Evolutionary conservation across 306 rosid species (phyloP).

Genomic region (Castanea mollissima): DNA sequence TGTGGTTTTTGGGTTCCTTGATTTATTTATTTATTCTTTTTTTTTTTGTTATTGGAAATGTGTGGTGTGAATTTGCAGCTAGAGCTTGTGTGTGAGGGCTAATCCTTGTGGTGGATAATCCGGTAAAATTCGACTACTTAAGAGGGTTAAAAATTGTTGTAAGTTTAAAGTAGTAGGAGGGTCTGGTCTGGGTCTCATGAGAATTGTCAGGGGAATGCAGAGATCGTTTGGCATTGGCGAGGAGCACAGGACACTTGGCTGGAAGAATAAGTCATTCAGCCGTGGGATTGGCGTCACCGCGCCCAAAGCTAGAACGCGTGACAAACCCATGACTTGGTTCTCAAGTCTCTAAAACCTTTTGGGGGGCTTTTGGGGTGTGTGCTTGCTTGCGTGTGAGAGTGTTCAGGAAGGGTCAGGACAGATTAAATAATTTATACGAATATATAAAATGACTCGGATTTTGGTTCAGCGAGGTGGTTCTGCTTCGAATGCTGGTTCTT

Average conservation of each 20-base stretch:
- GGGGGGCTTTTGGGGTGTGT: conserved; percentile 15
- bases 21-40: conserved; percentile 3
- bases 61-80: conserved; percentile 59
- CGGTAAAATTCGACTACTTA: no score
- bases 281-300: conserved; percentile 82
- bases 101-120: conserved; percentile 1
- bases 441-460: conserved; percentile 66
- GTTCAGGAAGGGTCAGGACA: conserved; percentile 5
- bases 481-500: conserved; percentile 54
- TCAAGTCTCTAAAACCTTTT: conserved; percentile 26
- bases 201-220: conserved; percentile 99
- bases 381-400: conserved; percentile 14
- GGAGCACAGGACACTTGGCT: conserved; percentile 59
- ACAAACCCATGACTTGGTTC: conserved; percentile 43
- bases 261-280: conserved; percentile 57
- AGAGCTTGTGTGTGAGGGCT: conserved; percentile 26
- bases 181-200: conserved; percentile 88
- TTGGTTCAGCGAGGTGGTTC: conserved; percentile 76
- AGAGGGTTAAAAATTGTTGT: conserved; percentile 31
- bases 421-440: no score
- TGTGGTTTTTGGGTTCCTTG: no score
- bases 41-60: conserved; percentile 29
- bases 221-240: conserved; percentile 80
- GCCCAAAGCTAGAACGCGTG: conserved; percentile 95
- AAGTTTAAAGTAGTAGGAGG: conserved; percentile 49